A percentile compares a stretch with the other conserved stretches of the same genome.
Evolutionary conservation across 2,329 filamentous ascomycete genomes (phyloP).

Genomic region (Volutella citrinella): DNA sequence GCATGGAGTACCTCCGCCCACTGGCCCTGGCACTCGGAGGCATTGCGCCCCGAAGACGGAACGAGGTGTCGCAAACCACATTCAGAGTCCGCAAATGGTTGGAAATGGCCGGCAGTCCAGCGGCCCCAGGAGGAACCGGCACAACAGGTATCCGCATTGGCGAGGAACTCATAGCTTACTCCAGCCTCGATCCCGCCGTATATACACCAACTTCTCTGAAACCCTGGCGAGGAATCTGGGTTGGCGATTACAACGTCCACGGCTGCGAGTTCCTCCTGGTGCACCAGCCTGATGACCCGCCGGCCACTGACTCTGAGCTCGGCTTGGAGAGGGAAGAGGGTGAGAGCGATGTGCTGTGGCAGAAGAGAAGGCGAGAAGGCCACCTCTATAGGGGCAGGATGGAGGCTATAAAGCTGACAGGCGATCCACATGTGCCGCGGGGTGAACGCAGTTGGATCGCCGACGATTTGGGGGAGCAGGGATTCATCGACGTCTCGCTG

Average conservation of each 20-base stretch:
- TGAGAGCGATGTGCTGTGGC: constrained; percentile 47
- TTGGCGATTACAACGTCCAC: constrained; percentile 84
- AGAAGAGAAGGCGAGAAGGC: constrained; percentile 41
- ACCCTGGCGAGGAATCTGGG: constrained; percentile 88
- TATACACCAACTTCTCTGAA: constrained; percentile 79
- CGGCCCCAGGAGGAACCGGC: constrained; percentile 20
- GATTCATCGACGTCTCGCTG: constrained; percentile 60
- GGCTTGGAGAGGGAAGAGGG: constrained; percentile 35
- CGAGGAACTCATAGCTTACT: constrained; percentile 59
- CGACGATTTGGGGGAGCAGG: constrained; percentile 68
- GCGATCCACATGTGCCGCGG: constrained; percentile 84
- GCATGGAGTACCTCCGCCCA: constrained; percentile 36
- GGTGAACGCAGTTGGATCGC: constrained; percentile 81
- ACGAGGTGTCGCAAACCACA: constrained; percentile 63
- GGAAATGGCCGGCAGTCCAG: constrained; percentile 50
- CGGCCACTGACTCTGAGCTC: constrained; percentile 36
- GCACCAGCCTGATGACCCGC: constrained; percentile 61
- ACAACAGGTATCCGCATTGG: constrained; percentile 46
- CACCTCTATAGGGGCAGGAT: constrained; percentile 63
- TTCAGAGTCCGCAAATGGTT: constrained; percentile 79
- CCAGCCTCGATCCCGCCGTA: constrained; percentile 68
- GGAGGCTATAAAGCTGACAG: constrained; percentile 86
- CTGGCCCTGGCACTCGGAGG: too few relatives aligned
- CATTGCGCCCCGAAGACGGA: too few relatives aligned
- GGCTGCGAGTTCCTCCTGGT: constrained; percentile 86